Evolutionary conservation across 148 eudicot genomes (phyloP).

Genomic region (Dysphania ambrosioides): DNA sequence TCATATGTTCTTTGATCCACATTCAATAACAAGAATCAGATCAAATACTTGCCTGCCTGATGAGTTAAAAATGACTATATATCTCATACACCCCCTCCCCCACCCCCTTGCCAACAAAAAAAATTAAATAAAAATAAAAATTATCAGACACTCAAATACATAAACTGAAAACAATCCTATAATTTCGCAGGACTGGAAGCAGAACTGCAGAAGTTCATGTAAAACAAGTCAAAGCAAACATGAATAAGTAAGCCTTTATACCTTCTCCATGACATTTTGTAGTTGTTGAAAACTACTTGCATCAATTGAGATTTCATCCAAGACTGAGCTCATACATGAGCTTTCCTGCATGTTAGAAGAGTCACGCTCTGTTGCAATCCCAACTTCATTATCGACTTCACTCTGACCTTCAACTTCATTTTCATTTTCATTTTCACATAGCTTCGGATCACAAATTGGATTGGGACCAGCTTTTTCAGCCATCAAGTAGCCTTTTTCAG

Average conservation of each 20-base stretch:
- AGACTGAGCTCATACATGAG: slow-evolving; percentile 49
- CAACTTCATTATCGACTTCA: slow-evolving; percentile 38
- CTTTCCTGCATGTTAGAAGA: slow-evolving; percentile 53
- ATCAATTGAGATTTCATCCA: slow-evolving; percentile 67
- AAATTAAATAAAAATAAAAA: not conserved
- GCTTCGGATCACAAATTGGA: slow-evolving; percentile 33
- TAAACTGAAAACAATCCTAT: not conserved
- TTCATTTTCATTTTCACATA: slow-evolving; percentile 29
- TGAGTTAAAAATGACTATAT: not conserved
- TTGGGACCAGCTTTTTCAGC: slow-evolving; percentile 31
- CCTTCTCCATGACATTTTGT: slow-evolving; percentile 82
- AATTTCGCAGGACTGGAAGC: not conserved
- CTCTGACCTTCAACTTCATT: slow-evolving; percentile 40
- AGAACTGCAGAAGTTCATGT: not conserved
- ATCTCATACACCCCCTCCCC: not conserved
- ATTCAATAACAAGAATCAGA: not conserved
- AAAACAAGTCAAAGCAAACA: not conserved
- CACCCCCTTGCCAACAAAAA: no score
- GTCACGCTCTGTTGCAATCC: slow-evolving; percentile 45
- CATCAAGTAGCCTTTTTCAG: slow-evolving; percentile 24
- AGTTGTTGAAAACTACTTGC: slow-evolving; percentile 77
- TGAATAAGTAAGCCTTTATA: slow-evolving; percentile 23
- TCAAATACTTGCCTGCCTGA: no score
- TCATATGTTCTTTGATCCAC: not conserved
- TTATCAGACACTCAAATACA: not conserved